These are phyloP conservation scores for Neofusicoccum umdonicola DNA, from an alignment of 2,329 filamentous ascomycete species.

Conservation along the genomic window DNA sequence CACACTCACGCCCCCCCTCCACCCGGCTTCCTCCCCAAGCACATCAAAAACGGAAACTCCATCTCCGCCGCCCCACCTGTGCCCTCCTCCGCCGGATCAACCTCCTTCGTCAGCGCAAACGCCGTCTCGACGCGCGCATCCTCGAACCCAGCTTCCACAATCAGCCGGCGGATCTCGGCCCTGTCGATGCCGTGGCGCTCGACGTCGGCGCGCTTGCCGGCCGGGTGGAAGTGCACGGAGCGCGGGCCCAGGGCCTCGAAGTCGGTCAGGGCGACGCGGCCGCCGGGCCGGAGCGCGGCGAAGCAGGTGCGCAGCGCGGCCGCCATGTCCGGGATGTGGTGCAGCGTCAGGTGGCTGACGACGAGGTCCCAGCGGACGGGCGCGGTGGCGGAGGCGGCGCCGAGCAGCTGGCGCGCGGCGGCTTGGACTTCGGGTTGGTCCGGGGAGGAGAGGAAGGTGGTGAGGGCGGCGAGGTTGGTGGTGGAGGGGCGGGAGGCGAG, in stretches of 20 bases:
- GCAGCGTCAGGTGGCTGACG: slow-evolving; percentile 54
- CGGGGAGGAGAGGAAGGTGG: slow-evolving; percentile 49
- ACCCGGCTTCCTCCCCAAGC: slow-evolving; percentile 28
- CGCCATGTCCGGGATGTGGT: slow-evolving; percentile 52
- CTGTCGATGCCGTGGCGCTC: slow-evolving; percentile 53
- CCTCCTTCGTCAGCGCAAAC: slow-evolving; percentile 51
- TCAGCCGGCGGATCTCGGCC: slow-evolving; percentile 41
- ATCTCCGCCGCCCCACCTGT: slow-evolving; percentile 42
- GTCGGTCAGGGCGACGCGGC: slow-evolving; percentile 54
- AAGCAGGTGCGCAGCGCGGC: slow-evolving; percentile 47
- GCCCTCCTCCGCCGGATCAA: slow-evolving; percentile 43
- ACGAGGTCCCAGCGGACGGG: slow-evolving; percentile 48
- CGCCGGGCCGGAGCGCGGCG: slow-evolving; percentile 49
- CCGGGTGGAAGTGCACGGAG: slow-evolving; percentile 53
- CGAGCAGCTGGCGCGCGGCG: slow-evolving; percentile 35
- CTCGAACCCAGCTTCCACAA: slow-evolving; percentile 49
- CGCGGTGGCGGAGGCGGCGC: slow-evolving; percentile 20
- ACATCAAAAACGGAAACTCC: slow-evolving; percentile 45
- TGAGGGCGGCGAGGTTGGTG: slow-evolving; percentile 48
- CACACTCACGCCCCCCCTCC: too few species aligned
- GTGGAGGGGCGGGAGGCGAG: slow-evolving; percentile 25
- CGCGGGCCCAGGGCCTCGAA: slow-evolving; percentile 57
- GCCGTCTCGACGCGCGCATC: slow-evolving; percentile 49
- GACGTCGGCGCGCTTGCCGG: slow-evolving; percentile 53
- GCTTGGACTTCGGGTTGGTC: slow-evolving; percentile 13